phyloP scores from a whole-genome alignment of 1,139 yeast genomes.

The Sugiyamaella paludigena region DNA sequence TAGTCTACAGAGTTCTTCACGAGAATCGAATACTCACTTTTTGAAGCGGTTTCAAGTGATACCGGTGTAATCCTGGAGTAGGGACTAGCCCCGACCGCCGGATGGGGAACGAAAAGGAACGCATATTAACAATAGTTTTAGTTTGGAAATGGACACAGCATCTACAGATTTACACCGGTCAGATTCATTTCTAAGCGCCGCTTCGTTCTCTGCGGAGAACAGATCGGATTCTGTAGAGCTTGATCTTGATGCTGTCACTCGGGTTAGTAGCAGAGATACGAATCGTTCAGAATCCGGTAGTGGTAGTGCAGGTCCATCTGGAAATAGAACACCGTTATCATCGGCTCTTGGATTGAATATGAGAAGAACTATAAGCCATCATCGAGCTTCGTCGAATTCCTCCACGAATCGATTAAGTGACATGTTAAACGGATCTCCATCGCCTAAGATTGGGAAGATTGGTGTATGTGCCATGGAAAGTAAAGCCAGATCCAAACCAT shows the following conservation, averaged over 20 bases:
- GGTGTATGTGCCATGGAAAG: conserved; percentile 99
- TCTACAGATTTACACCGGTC: too few relatives aligned
- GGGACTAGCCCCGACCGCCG: too few relatives aligned
- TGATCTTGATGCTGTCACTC: conserved; percentile 18
- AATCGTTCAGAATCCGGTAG: conserved; percentile 8
- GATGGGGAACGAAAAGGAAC: too few relatives aligned
- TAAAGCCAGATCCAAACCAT: conserved; percentile 93
- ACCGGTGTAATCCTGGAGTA: too few relatives aligned
- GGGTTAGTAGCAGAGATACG: conserved; percentile 16
- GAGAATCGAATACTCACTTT: too few relatives aligned
- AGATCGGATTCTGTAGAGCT: conserved; percentile 14
- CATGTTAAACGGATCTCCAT: conserved; percentile 38
- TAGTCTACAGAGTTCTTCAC: too few relatives aligned
- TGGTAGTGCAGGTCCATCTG: conserved; percentile 4
- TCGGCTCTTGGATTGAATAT: conserved; percentile 10
- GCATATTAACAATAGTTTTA: too few relatives aligned
- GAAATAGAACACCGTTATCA: conserved; percentile 5
- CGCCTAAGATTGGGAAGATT: conserved; percentile 80
- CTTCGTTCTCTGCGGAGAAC: conserved; percentile 10
- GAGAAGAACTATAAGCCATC: conserved; percentile 11
- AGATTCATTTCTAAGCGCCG: conserved; percentile 12
- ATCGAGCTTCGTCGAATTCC: conserved; percentile 18
- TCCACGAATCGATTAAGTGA: conserved; percentile 15
- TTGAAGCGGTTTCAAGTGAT: too few relatives aligned
- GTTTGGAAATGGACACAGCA: not conserved